phyloP scores from a whole-genome alignment of 2,329 filamentous ascomycete species.

The Lasiodiplodia sp. region DNA sequence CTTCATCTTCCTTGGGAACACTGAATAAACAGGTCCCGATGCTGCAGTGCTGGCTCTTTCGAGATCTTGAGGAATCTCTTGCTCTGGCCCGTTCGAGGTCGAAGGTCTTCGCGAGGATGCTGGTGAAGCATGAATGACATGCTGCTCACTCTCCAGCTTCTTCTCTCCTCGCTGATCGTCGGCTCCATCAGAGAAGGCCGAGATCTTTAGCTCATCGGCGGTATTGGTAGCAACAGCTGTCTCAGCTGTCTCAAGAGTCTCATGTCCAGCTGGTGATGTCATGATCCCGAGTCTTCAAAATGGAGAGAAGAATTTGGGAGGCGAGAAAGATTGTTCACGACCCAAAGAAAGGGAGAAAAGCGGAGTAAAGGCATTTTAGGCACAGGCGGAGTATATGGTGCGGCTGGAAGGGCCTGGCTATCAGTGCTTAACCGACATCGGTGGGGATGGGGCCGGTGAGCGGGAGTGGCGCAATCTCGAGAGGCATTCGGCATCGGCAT shows the following conservation, averaged over 20 bases:
- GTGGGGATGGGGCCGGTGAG: slow-evolving; percentile 1
- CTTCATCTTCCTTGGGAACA: slow-evolving; percentile 45
- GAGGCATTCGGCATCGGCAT: neutral
- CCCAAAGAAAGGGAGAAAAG: neutral
- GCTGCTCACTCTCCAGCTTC: neutral
- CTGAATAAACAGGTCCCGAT: slow-evolving; percentile 34
- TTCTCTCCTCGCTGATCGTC: neutral
- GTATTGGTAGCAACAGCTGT: neutral
- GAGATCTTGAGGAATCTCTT: slow-evolving; percentile 30
- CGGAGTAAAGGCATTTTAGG: neutral
- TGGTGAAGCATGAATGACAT: slow-evolving; percentile 6
- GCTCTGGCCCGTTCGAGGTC: slow-evolving; percentile 18
- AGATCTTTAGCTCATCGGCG: neutral
- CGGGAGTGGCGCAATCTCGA: slow-evolving; percentile 13
- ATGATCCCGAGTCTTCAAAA: neutral
- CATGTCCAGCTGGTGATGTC: slow-evolving; percentile 4
- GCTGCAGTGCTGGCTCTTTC: slow-evolving; percentile 33
- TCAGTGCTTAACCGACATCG: slow-evolving; percentile 17
- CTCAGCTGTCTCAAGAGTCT: neutral
- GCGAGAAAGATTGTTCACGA: neutral
- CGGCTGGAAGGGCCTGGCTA: slow-evolving; percentile 3
- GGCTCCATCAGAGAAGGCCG: neutral
- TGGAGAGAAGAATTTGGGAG: neutral
- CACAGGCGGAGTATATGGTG: slow-evolving; percentile 8
- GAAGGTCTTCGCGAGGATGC: slow-evolving; percentile 20